A percentile compares a stretch with the other conserved stretches of the same genome.
Evolutionary conservation across 192 early-diverging fungal genomes (phyloP).

Genomic region (Entomortierella chlamydospora): DNA sequence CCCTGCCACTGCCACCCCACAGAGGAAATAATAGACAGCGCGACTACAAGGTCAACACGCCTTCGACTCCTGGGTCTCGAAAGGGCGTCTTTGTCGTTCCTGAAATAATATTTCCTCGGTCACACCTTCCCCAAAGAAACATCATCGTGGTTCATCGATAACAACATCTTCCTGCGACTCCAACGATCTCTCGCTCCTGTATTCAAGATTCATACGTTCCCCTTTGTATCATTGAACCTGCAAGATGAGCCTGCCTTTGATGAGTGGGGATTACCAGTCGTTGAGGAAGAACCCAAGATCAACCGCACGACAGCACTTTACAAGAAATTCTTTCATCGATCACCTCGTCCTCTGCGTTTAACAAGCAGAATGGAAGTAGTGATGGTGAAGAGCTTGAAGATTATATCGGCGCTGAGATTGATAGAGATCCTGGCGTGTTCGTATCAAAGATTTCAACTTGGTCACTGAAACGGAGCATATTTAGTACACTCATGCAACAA

Average conservation of each 20-base stretch:
- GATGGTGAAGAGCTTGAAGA: not conserved
- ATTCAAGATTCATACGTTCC: not conserved
- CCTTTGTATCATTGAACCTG: not conserved
- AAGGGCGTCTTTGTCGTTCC: constrained; percentile 1
- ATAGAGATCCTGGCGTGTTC: not conserved
- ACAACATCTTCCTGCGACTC: not conserved
- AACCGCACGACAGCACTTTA: constrained; percentile 15
- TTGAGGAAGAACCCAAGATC: not conserved
- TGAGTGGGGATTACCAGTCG: not conserved
- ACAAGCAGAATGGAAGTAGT: not conserved
- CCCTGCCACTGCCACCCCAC: no score
- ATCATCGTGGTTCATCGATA: constrained; percentile 14
- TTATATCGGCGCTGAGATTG: constrained; percentile 15
- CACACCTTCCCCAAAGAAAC: constrained; percentile 30
- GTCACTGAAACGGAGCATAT: constrained; percentile 21
- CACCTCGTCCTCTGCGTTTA: not conserved
- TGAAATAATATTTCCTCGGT: constrained; percentile 20
- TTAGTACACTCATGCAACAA: constrained; percentile 1
- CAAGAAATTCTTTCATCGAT: constrained; percentile 15
- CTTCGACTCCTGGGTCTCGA: not conserved
- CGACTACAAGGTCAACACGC: no score
- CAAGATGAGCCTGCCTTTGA: no score
- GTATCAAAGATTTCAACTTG: not conserved
- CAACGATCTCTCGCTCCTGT: not conserved
- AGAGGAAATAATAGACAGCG: no score